These are phyloP conservation scores for Penstemon newberryi DNA, from an alignment of 257 asterid genomes.

Conservation along the genomic window DNA sequence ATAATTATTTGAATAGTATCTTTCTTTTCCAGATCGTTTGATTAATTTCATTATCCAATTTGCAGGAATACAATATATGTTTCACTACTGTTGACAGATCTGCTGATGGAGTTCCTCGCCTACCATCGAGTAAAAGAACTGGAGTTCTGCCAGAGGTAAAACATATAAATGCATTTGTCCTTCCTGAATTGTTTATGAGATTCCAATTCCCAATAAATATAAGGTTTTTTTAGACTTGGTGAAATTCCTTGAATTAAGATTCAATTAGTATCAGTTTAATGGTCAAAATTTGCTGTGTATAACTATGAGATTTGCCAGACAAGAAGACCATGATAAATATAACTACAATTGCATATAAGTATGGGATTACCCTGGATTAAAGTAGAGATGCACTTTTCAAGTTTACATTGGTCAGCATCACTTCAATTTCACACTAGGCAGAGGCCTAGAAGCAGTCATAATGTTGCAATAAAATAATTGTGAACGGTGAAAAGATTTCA, in stretches of 20 bases:
- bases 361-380: neutral
- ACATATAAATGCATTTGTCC: conserved; percentile 10
- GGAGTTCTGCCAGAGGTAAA: conserved; percentile 96
- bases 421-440: neutral
- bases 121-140: conserved; percentile 68
- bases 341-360: conserved; percentile 16
- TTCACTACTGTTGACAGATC: conserved; percentile 92
- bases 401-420: conserved; percentile 17
- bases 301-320: conserved; percentile 10
- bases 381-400: too few relatives aligned
- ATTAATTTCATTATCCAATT: conserved; percentile 18
- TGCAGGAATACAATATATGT: conserved; percentile 94
- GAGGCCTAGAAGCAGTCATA: too few relatives aligned
- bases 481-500: too few relatives aligned
- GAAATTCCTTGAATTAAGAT: conserved; percentile 16
- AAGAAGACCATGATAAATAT: neutral
- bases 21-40: conserved; percentile 16
- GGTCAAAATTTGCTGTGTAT: conserved; percentile 6
- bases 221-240: conserved; percentile 13
- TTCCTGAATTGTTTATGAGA: conserved; percentile 1
- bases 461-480: too few relatives aligned
- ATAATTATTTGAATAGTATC: conserved; percentile 10
- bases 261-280: conserved; percentile 5
- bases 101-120: conserved; percentile 59
- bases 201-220: conserved; percentile 7